Base-by-base conservation (phyloP, 768 basidiomycete genomes). In the Lentinula guzmanii region DNA sequence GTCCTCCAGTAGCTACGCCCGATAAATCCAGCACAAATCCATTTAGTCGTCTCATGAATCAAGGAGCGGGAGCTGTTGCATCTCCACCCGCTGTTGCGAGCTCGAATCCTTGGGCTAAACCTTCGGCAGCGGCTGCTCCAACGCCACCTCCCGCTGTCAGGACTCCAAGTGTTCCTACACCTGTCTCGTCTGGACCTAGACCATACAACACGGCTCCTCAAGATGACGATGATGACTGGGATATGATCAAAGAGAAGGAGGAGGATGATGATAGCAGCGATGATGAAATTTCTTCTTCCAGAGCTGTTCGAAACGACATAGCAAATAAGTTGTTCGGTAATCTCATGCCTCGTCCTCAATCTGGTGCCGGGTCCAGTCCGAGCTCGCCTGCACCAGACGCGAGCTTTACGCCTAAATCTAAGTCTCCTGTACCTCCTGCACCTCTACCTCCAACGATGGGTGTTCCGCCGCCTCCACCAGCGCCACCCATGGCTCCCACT, bases 311-410 rank as follows among this genome's bases (percentile, higher is more conserved):
- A 15, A 81, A 82, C 61, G 84, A 86, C 59, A 84, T 98, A 42
- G 95, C 95, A 6, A 80, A 84, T 64, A 80, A 86, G 61, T 69
- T 98, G 48, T 98, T 98, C 70, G 89, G 90, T 11, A 81, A 75
- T 60, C 83, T 90, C 60, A 69, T 91, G 39, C 88, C 84, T 10
- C 70, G 87, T 35, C 85, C 88, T 3, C 76, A 81, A 65, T 86
- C 83, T 28, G 82, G 82, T 45, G 84, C 79, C 39, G 66, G 62
- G 33, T 60, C 61, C 4, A 34, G 24, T 18, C 72, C 8, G n/a
- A 50, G 52, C 21, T 60, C 64, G 4, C 69, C 71, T n/a, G 62
- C 50, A 4, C 61, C 63, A 4, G 50, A 63, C n/a, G 63, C 67
- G 1, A 75, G 69, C 21, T 79, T 79, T 28, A 76, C 78, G 53